These are phyloP conservation scores for Hanseniaspora meyeri DNA, from an alignment of 805 yeast genomes.

Conservation along the genomic window DNA sequence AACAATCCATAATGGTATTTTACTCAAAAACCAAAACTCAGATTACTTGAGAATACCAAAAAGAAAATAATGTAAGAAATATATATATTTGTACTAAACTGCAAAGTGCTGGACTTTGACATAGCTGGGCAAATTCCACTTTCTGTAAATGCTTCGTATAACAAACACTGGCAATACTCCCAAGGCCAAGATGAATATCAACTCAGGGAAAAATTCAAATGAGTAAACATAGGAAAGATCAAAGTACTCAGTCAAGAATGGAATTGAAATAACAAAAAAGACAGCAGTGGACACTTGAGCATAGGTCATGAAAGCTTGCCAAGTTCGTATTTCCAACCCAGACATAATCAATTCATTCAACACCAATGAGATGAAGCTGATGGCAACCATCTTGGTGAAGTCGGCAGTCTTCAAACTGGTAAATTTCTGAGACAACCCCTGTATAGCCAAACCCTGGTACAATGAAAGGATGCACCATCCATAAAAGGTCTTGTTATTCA, in stretches of 20 bases:
- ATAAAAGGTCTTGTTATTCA: conserved; percentile 77
- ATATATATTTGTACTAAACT: conserved; percentile 20
- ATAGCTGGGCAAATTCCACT: conserved; percentile 82
- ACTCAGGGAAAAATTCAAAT: conserved; percentile 56
- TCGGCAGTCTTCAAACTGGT: conserved; percentile 44
- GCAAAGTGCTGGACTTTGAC: conserved; percentile 79
- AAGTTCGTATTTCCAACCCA: conserved; percentile 79
- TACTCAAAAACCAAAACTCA: neutral
- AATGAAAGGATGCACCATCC: conserved; percentile 82
- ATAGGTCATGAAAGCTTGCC: conserved; percentile 68
- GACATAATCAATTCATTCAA: conserved; percentile 88
- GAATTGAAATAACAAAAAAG: conserved; percentile 61
- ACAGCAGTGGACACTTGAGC: conserved; percentile 60
- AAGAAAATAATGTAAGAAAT: neutral
- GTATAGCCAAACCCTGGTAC: conserved; percentile 84
- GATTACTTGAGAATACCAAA: neutral
- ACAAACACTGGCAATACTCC: conserved; percentile 86
- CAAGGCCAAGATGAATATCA: conserved; percentile 46
- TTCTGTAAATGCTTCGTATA: conserved; percentile 60
- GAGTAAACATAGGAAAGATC: conserved; percentile 52
- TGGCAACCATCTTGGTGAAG: conserved; percentile 69
- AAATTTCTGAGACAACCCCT: conserved; percentile 66
- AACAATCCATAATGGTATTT: conserved; percentile 6
- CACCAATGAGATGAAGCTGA: conserved; percentile 68
- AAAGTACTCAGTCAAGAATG: conserved; percentile 78